These are phyloP conservation scores for Penicillium paneum DNA, from an alignment of 2,329 filamentous ascomycete species.

Conservation along the genomic window DNA sequence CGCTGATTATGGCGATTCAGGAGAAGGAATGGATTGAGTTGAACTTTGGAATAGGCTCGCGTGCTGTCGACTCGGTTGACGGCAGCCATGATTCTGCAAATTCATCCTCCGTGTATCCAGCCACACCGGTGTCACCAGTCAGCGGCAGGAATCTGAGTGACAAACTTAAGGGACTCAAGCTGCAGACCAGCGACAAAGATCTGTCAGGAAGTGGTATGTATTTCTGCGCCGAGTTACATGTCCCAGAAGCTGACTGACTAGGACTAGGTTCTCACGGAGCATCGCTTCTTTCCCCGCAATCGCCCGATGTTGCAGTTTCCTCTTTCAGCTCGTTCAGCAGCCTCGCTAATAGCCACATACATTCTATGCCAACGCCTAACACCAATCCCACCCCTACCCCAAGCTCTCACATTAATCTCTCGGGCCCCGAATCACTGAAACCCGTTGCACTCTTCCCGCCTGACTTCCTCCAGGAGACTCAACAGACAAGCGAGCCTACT, in stretches of 20 bases:
- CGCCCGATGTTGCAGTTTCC: slow-evolving; percentile 61
- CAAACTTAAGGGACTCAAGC: slow-evolving; percentile 73
- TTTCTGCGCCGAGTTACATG: not conserved
- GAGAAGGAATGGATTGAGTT: slow-evolving; percentile 83
- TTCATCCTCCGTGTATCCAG: slow-evolving; percentile 33
- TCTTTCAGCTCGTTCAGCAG: slow-evolving; percentile 60
- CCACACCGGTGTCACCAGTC: slow-evolving; percentile 61
- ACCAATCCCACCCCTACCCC: slow-evolving; percentile 30
- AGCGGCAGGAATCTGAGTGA: slow-evolving; percentile 69
- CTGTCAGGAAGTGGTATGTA: slow-evolving; percentile 56
- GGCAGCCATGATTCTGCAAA: slow-evolving; percentile 22
- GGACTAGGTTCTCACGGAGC: slow-evolving; percentile 22
- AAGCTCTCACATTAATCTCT: slow-evolving; percentile 4
- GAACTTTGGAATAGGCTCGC: slow-evolving; percentile 65
- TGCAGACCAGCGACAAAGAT: slow-evolving; percentile 69
- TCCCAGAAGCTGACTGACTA: slow-evolving; percentile 16
- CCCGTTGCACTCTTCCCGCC: slow-evolving; percentile 42
- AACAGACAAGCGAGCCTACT: slow-evolving; percentile 22
- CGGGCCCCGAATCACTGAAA: slow-evolving; percentile 17
- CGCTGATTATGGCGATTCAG: slow-evolving; percentile 75
- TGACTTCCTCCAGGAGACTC: slow-evolving; percentile 36
- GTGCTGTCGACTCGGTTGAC: slow-evolving; percentile 36
- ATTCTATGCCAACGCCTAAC: slow-evolving; percentile 18
- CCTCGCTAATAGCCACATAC: slow-evolving; percentile 13
- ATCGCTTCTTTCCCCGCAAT: slow-evolving; percentile 60